phyloP scores from a whole-genome alignment of 192 early-diverging fungal genomes.

The Gamsiella multidivaricata region DNA sequence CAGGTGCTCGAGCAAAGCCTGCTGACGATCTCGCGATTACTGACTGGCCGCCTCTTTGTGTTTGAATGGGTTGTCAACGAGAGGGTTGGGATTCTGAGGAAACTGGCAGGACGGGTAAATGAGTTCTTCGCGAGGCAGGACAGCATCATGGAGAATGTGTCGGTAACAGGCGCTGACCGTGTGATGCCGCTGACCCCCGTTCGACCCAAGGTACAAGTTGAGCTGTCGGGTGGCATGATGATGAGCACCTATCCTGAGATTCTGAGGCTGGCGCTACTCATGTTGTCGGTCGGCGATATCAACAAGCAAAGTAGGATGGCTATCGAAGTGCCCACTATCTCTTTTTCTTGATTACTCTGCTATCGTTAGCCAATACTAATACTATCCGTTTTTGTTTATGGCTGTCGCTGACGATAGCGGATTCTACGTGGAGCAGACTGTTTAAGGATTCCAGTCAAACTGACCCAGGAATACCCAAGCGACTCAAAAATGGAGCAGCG shows the following conservation, averaged over 20 bases:
- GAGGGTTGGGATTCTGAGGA: slow-evolving; percentile 6
- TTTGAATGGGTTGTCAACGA: slow-evolving; percentile 40
- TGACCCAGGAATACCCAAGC: slow-evolving; percentile 9
- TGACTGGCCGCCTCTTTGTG: slow-evolving; percentile 16
- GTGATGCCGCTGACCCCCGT: neutral
- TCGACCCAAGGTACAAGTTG: slow-evolving; percentile 13
- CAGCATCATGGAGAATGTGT: slow-evolving; percentile 33
- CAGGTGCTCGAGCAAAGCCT: slow-evolving; percentile 28
- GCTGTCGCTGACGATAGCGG: too few species aligned
- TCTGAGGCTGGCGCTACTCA: slow-evolving; percentile 24
- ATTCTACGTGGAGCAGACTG: slow-evolving; percentile 30
- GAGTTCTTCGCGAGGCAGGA: slow-evolving; percentile 30
- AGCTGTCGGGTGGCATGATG: slow-evolving; percentile 11
- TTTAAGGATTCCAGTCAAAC: slow-evolving; percentile 15
- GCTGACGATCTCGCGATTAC: slow-evolving; percentile 14
- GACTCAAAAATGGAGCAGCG: slow-evolving; percentile 9
- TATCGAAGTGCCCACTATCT: neutral
- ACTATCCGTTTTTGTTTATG: too few species aligned
- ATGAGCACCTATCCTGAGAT: slow-evolving; percentile 35
- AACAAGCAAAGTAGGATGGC: slow-evolving; percentile 35
- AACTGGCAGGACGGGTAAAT: slow-evolving; percentile 12
- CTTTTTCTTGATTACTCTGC: neutral
- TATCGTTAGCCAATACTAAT: too few species aligned
- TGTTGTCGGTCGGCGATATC: slow-evolving; percentile 18
- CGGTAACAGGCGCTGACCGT: slow-evolving; percentile 4